Evolutionary conservation across 495 filamentous ascomycete species (phyloP).

Genomic region (Penicillium desertorum): DNA sequence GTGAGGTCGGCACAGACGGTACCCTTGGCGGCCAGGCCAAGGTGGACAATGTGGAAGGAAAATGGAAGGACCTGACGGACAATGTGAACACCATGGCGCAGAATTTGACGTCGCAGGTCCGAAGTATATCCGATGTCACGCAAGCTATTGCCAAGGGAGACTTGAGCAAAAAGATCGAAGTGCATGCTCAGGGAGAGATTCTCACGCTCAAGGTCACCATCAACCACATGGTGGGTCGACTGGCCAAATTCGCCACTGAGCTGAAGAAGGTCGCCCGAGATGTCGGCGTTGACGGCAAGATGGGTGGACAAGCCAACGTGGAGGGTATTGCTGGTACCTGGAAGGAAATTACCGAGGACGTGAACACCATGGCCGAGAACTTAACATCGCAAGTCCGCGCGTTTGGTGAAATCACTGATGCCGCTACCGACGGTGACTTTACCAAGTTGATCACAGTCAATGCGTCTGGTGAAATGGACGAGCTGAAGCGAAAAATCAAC

Average conservation of each 20-base stretch:
- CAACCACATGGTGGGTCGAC: constrained; percentile 97
- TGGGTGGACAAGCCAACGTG: constrained; percentile 97
- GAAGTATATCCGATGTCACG: constrained; percentile 94
- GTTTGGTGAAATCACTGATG: constrained; percentile 96
- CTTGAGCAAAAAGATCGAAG: constrained; percentile 93
- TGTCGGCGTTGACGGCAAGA: constrained; percentile 97
- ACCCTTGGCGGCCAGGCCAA: constrained; percentile 93
- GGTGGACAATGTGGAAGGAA: constrained; percentile 96
- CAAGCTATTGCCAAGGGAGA: constrained; percentile 94
- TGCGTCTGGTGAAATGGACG: constrained; percentile 98
- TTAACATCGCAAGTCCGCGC: constrained; percentile 96
- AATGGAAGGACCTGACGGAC: constrained; percentile 98
- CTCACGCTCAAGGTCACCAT: constrained; percentile 93
- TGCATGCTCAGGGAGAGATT: constrained; percentile 94
- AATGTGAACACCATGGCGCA: constrained; percentile 88
- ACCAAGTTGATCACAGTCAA: constrained; percentile 97
- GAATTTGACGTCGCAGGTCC: constrained; percentile 92
- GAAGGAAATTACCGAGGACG: constrained; percentile 98
- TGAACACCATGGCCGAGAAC: constrained; percentile 99
- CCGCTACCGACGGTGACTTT: constrained; percentile 95
- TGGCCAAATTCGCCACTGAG: constrained; percentile 96
- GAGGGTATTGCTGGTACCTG: constrained; percentile 91
- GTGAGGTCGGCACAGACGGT: constrained; percentile 97
- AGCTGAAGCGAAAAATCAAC: constrained; percentile 98
- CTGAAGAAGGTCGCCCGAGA: constrained; percentile 95